A percentile compares a stretch with the other conserved stretches of the same genome.
Evolutionary conservation across 163 green algal genomes (phyloP).

Genomic region (Dunaliella salina): DNA sequence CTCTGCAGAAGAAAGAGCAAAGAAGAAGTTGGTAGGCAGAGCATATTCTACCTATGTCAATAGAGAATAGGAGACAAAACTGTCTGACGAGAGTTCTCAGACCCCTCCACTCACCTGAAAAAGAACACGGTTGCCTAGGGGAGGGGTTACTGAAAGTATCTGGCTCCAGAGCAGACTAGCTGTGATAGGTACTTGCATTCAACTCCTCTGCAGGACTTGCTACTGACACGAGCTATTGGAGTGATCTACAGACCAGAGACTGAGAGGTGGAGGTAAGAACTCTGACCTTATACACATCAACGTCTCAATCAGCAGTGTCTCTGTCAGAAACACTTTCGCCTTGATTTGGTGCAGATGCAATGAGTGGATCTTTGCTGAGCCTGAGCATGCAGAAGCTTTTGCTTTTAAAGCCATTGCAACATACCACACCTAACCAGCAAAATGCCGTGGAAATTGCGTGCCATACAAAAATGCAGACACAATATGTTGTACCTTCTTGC

Average conservation of each 20-base stretch:
- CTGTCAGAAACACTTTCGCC: not conserved
- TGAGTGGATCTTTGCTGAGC: too few relatives aligned
- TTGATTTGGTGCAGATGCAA: too few relatives aligned
- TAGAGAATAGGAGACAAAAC: not conserved
- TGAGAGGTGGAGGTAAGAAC: conserved; percentile 32
- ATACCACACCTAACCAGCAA: not conserved
- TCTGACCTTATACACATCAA: not conserved
- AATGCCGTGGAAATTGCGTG: not conserved
- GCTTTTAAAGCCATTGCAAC: not conserved
- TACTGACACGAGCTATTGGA: conserved; percentile 55
- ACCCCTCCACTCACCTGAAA: not conserved
- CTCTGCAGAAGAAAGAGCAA: too few relatives aligned
- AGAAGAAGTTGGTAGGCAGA: not conserved
- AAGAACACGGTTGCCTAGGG: not conserved
- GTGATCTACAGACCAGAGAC: conserved; percentile 61
- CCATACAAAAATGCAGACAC: not conserved
- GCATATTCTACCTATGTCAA: not conserved
- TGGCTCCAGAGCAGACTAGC: not conserved
- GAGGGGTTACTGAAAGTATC: not conserved
- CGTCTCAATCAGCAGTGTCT: not conserved
- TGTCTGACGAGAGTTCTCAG: not conserved
- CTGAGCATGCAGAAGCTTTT: too few relatives aligned
- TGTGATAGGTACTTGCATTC: not conserved
- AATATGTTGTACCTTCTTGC: too few relatives aligned
- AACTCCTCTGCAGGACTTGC: conserved; percentile 14